Percentiles rank a stretch among this genome's conserved stretches.
phyloP scores from a whole-genome alignment of 2,329 filamentous ascomycete genomes.

The Cordyceps pruinosa region DNA sequence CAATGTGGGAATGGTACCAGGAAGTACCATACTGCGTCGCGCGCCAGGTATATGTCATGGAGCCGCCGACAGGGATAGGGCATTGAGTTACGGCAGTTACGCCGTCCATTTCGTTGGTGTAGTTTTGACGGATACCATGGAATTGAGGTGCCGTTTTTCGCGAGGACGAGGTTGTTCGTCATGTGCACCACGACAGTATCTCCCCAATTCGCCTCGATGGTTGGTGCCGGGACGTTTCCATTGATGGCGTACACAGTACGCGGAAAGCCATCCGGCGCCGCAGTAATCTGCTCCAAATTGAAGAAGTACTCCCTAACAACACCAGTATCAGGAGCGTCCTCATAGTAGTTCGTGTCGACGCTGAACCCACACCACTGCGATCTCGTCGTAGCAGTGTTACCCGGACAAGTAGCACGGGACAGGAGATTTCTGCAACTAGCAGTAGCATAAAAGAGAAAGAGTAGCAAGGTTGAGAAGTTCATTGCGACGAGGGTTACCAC shows the following conservation, averaged over 20 bases:
- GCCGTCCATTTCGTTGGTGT: conserved; percentile 50
- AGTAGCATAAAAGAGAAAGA: background rate
- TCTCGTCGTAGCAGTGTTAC: conserved; percentile 24
- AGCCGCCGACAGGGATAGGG: conserved; percentile 42
- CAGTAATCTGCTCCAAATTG: conserved; percentile 32
- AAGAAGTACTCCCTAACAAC: conserved; percentile 45
- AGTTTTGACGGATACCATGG: conserved; percentile 53
- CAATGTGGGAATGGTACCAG: conserved; percentile 58
- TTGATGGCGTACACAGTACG: conserved; percentile 43
- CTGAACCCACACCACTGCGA: conserved; percentile 40
- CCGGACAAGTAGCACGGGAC: background rate
- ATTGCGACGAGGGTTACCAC: background rate
- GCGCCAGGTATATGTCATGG: conserved; percentile 50
- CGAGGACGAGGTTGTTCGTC: conserved; percentile 47
- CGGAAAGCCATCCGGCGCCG: conserved; percentile 39
- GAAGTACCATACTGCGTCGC: conserved; percentile 48
- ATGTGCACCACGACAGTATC: conserved; percentile 36
- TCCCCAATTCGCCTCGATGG: conserved; percentile 47
- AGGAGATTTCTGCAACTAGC: background rate
- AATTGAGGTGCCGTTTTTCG: conserved; percentile 51
- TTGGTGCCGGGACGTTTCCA: conserved; percentile 52
- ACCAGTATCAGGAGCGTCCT: conserved; percentile 37
- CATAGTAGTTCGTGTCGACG: conserved; percentile 40
- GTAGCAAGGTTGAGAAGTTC: background rate
- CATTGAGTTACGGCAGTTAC: conserved; percentile 45